Base-by-base conservation (phyloP, 1,139 yeast genomes). In the Blastobotrys illinoisensis region DNA sequence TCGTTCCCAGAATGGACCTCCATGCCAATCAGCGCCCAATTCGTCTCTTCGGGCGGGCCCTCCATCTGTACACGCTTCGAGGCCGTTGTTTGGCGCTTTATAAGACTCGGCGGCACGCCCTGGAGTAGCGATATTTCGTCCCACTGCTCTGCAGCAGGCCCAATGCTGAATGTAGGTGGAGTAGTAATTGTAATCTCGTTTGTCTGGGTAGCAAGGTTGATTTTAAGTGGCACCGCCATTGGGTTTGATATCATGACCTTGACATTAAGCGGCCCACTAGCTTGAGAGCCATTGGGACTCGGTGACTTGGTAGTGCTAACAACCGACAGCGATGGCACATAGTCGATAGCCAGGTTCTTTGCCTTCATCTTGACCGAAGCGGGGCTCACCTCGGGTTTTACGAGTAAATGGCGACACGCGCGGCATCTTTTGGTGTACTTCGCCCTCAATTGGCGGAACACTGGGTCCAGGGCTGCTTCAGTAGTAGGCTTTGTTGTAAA, bases 1-100 rank as follows among this genome's bases (percentile, higher is more conserved):
- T 32, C 40, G 40, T n/a, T n/a, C 11, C 40, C 23, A 5, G 45
- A 43, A 23, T 43, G 45, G 45, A 20, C 45, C 21, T 43, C 40
- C 40, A 32, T 32, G 16, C 40, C 40, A n/a, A 32, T 32, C 13
- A 32, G 40, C 3, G 40, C 40, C 40, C 40, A 32, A 11, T 32
- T 32, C 14, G 40, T 32, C 40, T 32, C 40, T 11, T 13, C 58
- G 2, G 66, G 57, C 13, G 55, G 53, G 6, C 65, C 64, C 21
- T 67, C 66, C 64, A 68, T 63, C 49, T 59, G 61, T 6, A 68
- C 68, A 44, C 64, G 64, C 24, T 63, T 56, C 5, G 71, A 61
- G 0, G 62, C 62, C 1, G 55, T 54, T 13, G 70, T 62, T 44
- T 67, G 66, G 5, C 73, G 65, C 9, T 49, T 51, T 2, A 70